Evolutionary conservation across 139 green algal species (phyloP), one percentile per base, ranked within the genome.

Genomic region (Micractinium conductrix): DNA sequence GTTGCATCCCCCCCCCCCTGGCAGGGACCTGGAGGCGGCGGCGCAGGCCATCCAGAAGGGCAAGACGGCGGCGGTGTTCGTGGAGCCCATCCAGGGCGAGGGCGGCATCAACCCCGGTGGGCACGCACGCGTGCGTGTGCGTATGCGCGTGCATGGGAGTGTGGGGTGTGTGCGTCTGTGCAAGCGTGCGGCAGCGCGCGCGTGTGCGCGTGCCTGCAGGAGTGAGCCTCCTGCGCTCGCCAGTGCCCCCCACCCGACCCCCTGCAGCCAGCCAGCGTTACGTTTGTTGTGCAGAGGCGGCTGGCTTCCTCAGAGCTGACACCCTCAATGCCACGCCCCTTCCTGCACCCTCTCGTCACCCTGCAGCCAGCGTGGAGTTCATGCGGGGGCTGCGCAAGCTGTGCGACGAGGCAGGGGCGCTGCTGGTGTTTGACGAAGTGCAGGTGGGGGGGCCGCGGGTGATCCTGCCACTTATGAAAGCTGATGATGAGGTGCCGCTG

Each of bases 351-450:
- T 16, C 53, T 82, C n/a, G n/a, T n/a, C n/a, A n/a, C n/a, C 16
- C 43, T 76, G 74, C 83, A 65, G 65, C 84, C 45, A 74, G 58
- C 72, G 30, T 10, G 48, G 84, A 88, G 10, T 98, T 98, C 87
- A 84, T 97, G 48, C 17, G 85, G 37, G 96, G 95, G n/a, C 91
- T 99, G 89, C 90, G 95, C 8, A 17, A 93, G 76, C 87, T 98
- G 50, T 99, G 97, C 85, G 96, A 99, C 84, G 94, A 98, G 84
- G 92, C 95, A 0, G 97, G 93, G 7, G 95, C 96, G 42, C 88
- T 99, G 87, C 92, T 99, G 43, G 91, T 99, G 40, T 99, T 98
- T 88, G 97, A 99, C 80, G 97, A 99, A 89, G 96, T 99, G 75
- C 96, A 98, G 88, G 78, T 83, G 78, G 5, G 55, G 4, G 9